Evolutionary conservation across 257 asterid species (phyloP).

Genomic region (Eustoma russellianum): DNA sequence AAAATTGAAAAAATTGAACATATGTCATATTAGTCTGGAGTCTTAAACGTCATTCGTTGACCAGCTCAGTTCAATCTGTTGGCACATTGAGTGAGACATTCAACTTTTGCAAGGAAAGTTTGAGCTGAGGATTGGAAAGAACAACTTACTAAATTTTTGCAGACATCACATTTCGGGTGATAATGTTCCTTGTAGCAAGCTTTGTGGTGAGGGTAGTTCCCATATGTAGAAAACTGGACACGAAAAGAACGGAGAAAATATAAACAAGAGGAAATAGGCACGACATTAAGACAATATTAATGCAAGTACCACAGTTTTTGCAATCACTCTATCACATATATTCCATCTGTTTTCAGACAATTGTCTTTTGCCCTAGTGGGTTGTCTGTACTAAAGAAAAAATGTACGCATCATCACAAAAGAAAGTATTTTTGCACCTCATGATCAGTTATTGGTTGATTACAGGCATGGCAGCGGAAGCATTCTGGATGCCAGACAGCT

Average conservation of each 20-base stretch:
- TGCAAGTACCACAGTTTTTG: background rate
- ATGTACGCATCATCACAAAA: background rate
- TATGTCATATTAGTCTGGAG: no score
- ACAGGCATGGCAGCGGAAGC: conserved; percentile 88
- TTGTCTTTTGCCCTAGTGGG: no score
- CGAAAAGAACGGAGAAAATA: conserved; percentile 15
- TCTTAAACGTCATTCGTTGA: no score
- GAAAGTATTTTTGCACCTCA: conserved; percentile 42
- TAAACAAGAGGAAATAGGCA: background rate
- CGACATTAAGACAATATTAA: background rate
- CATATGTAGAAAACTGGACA: conserved; percentile 72
- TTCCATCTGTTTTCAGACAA: background rate
- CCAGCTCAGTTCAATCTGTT: no score
- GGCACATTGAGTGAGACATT: no score
- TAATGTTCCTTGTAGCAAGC: conserved; percentile 87
- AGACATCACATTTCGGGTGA: conserved; percentile 91
- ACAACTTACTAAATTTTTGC: conserved; percentile 76
- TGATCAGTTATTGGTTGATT: conserved; percentile 81
- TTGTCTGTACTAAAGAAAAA: no score
- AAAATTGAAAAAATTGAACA: no score
- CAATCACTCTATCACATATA: background rate
- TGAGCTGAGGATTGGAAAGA: background rate
- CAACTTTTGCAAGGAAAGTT: no score
- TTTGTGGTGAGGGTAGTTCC: conserved; percentile 72
- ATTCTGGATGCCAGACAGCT: conserved; percentile 96